Conservation (phyloP, 2,329 filamentous ascomycete genomes). For the Exophiala oligosperma region DNA sequence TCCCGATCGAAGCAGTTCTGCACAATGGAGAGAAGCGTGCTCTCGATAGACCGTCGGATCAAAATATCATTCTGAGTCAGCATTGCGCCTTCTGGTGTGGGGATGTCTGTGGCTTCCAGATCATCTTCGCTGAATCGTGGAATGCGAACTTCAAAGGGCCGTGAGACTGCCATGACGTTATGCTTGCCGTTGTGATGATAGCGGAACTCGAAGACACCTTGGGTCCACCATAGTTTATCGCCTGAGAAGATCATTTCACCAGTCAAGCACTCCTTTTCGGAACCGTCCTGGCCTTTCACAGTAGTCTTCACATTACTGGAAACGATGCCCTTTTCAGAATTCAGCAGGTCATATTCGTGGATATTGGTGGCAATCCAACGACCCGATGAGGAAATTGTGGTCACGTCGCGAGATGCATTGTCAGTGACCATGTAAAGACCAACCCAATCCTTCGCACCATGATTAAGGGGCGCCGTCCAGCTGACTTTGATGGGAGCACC, state of each 20-base stretch:
- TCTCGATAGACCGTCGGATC: slow-evolving; percentile 71
- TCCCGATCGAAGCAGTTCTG: slow-evolving; percentile 92
- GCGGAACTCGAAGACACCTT: slow-evolving; percentile 93
- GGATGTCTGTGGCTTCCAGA: slow-evolving; percentile 48
- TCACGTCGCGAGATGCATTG: slow-evolving; percentile 81
- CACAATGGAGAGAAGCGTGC: slow-evolving; percentile 76
- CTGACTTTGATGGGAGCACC: slow-evolving; percentile 84
- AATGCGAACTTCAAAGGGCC: slow-evolving; percentile 89
- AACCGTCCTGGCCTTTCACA: slow-evolving; percentile 36
- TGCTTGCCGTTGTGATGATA: slow-evolving; percentile 94
- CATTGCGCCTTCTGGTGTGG: slow-evolving; percentile 14
- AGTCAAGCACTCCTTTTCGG: slow-evolving; percentile 59
- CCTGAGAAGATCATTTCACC: slow-evolving; percentile 87
- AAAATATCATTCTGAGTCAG: slow-evolving; percentile 54
- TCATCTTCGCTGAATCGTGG: slow-evolving; percentile 75
- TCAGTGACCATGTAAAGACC: slow-evolving; percentile 95
- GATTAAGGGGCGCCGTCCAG: slow-evolving; percentile 85
- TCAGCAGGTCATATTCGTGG: slow-evolving; percentile 72
- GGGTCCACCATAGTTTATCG: slow-evolving; percentile 96
- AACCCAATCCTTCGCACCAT: slow-evolving; percentile 91
- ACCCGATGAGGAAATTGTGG: slow-evolving; percentile 80
- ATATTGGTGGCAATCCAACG: slow-evolving; percentile 83
- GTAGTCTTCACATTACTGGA: slow-evolving; percentile 63
- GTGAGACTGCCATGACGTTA: slow-evolving; percentile 89
- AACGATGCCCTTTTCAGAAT: slow-evolving; percentile 75